Base-by-base conservation (phyloP, 495 filamentous ascomycete species). In the Hypoxylon subgilvum region DNA sequence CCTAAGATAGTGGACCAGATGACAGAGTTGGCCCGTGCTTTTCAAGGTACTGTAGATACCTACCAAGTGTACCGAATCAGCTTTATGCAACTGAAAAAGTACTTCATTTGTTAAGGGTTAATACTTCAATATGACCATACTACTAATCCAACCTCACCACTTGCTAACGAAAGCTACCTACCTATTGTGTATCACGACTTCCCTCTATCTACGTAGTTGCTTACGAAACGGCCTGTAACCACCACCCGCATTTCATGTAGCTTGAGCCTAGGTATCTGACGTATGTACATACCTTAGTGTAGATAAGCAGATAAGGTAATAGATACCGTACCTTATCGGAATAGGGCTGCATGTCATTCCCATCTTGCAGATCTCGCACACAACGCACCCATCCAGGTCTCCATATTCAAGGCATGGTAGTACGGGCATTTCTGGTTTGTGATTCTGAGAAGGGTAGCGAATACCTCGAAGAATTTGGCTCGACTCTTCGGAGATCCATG, bases 271-370 rank as follows among this genome's bases (percentile, higher is more conserved):
- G n/a, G n/a, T n/a, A 17, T 2, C 42, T 6, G 12, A 12, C n/a
- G n/a, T n/a, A n/a, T n/a, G n/a, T 38, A 21, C 43, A 32, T n/a
- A 19, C 22, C 21, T 32, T n/a, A 50, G 38, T 43, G 45, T 30
- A 30, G 36, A 36, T 40, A 22, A 28, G 14, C 19, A 35, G 38
- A 27, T n/a, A 4, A 17, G 5, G 13, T 7, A 35, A 35, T 12
- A 35, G 12, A 13, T 35, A 30, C 27, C 10, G 10, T 30, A 10
- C 10, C n/a, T 30, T 45, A 45, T 35, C 39, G 45, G 38, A 40
- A 43, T 63, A 63, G 59, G 59, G 59, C 59, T 63, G 59, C 59
- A 63, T 63, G 48, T 46, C 32, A 23, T 45, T 46, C 47, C 52
- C 52, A 57, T 63, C 42, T 47, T 52, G 58, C 58, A 62, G 51